A percentile compares a stretch with the other conserved stretches of the same genome.
Conservation (phyloP, 2,329 filamentous ascomycete species). For the Colletotrichum caudatum region DNA sequence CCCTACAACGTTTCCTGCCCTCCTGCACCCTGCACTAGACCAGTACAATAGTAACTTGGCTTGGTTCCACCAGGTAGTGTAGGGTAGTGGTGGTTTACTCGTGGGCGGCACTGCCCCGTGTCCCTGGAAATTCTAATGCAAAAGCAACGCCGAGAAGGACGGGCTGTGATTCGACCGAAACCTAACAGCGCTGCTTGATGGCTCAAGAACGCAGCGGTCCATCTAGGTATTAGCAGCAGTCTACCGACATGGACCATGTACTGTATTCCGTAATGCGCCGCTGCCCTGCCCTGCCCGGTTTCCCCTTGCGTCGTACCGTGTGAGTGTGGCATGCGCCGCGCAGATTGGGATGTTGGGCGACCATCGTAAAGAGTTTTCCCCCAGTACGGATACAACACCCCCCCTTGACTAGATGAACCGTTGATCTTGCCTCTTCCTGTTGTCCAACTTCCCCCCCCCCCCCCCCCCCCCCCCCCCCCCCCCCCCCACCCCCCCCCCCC, state of each 20-base stretch:
- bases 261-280: too few relatives aligned
- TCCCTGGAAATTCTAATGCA: constrained; percentile 37
- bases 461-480: too few relatives aligned
- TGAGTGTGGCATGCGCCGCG: constrained; percentile 22
- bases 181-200: not conserved
- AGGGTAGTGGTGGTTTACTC: too few relatives aligned
- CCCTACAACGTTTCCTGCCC: constrained; percentile 23
- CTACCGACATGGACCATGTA: too few relatives aligned
- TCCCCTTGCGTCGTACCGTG: too few relatives aligned
- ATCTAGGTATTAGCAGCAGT: too few relatives aligned
- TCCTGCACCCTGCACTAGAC: too few relatives aligned
- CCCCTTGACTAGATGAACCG: not conserved
- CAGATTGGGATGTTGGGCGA: constrained; percentile 7
- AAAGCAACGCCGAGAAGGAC: constrained; percentile 18
- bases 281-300: too few relatives aligned
- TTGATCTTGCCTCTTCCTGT: constrained; percentile 6
- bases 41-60: too few relatives aligned
- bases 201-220: not conserved
- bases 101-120: constrained; percentile 30
- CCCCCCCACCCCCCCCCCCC: too few relatives aligned
- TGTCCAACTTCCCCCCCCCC: too few relatives aligned
- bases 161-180: constrained; percentile 10
- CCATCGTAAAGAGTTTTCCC: constrained; percentile 15
- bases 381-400: not conserved
- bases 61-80: too few relatives aligned